Conservation (phyloP, 2,329 filamentous ascomycete genomes). For the Colletotrichum higginsianum region DNA sequence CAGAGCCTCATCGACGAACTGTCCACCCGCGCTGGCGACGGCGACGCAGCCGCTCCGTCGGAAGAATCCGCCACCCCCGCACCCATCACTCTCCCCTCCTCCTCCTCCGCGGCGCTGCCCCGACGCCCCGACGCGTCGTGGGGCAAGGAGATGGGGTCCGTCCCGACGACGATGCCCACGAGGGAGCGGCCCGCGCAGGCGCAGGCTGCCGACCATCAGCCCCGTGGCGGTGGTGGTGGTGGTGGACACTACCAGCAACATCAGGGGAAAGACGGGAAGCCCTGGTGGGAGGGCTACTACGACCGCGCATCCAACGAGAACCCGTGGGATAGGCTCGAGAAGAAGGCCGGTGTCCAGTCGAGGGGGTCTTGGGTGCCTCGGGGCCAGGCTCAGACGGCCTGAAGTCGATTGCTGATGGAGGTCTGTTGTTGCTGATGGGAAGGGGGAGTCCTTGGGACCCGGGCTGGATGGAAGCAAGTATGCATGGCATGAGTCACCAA, state of each 20-base stretch:
- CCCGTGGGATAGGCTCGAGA: conserved; percentile 76
- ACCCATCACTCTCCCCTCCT: conserved; percentile 26
- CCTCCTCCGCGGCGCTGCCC: conserved; percentile 23
- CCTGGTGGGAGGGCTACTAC: conserved; percentile 79
- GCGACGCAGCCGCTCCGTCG: background rate
- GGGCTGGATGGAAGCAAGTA: background rate
- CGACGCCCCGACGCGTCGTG: conserved; percentile 35
- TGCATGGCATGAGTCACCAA: background rate
- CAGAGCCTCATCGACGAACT: conserved; percentile 40
- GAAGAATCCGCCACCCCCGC: background rate
- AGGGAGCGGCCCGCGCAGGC: conserved; percentile 12
- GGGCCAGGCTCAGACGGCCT: conserved; percentile 15
- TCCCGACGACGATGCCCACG: conserved; percentile 21
- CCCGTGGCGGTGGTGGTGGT: background rate
- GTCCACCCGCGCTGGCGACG: conserved; percentile 3
- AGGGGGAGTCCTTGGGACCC: background rate
- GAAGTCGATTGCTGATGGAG: background rate
- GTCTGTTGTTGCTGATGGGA: background rate
- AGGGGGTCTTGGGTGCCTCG: conserved; percentile 61
- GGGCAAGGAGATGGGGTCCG: conserved; percentile 31
- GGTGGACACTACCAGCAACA: background rate
- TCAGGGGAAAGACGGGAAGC: conserved; percentile 45
- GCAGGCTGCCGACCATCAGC: conserved; percentile 1
- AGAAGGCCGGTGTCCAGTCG: conserved; percentile 58
- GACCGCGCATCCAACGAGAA: conserved; percentile 79